Evolutionary conservation across 2,329 filamentous ascomycete species (phyloP).

Genomic region (Colletotrichum euphorbiae): DNA sequence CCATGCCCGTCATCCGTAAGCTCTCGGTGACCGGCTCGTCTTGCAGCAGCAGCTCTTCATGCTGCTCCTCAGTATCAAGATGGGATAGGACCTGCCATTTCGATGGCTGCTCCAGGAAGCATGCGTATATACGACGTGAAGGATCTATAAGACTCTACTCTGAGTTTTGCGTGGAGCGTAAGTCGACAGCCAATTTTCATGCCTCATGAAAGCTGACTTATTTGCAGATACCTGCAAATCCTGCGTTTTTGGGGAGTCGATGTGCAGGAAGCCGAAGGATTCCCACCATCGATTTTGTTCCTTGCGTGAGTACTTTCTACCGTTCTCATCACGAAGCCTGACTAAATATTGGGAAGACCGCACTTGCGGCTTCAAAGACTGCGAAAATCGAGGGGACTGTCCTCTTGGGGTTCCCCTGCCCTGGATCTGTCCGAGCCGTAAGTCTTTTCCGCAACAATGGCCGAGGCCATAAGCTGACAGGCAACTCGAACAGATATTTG

Average conservation of each 20-base stretch:
- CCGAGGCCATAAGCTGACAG: slow-evolving; percentile 18
- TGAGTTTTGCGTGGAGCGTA: slow-evolving; percentile 34
- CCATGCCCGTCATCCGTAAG: not conserved
- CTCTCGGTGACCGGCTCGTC: not conserved
- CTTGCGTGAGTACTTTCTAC: not conserved
- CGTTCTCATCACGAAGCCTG: not conserved
- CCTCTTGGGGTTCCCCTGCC: slow-evolving; percentile 23
- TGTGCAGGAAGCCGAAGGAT: slow-evolving; percentile 35
- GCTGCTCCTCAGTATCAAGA: slow-evolving; percentile 13
- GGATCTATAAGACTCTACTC: slow-evolving; percentile 30
- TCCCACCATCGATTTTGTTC: slow-evolving; percentile 25
- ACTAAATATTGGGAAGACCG: slow-evolving; percentile 26
- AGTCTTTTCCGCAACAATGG: not conserved
- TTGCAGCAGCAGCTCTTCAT: not conserved
- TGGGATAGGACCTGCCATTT: slow-evolving; percentile 25
- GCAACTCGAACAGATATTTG: slow-evolving; percentile 22
- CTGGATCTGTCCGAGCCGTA: slow-evolving; percentile 36
- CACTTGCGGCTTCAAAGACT: slow-evolving; percentile 22
- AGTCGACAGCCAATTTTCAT: not conserved
- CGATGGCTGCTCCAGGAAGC: slow-evolving; percentile 31
- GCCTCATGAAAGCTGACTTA: not conserved
- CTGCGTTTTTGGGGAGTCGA: slow-evolving; percentile 23
- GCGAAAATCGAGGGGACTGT: slow-evolving; percentile 25
- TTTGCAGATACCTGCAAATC: slow-evolving; percentile 27
- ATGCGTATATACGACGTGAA: slow-evolving; percentile 32